phyloP scores from a whole-genome alignment of 208 protist genomes.

The Borovskyia barvae region DNA sequence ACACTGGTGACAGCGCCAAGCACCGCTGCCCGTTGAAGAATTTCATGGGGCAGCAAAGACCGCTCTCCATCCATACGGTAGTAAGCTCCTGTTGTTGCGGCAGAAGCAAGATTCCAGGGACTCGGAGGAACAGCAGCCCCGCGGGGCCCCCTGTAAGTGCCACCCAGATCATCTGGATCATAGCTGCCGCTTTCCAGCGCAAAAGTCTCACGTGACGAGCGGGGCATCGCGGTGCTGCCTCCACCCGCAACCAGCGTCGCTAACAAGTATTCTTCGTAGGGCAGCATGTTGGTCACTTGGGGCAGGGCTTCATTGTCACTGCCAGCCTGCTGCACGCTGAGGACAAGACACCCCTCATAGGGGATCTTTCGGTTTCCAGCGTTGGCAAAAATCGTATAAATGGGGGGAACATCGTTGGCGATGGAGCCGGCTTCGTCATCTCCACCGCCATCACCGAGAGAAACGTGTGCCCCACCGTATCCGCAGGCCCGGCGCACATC shows the following conservation, averaged over 20 bases:
- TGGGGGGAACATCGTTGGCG: conserved; percentile 14
- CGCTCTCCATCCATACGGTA: conserved; percentile 62
- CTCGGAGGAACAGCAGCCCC: conserved; percentile 5
- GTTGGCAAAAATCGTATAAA: conserved; percentile 56
- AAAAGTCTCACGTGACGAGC: neutral
- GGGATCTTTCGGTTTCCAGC: conserved; percentile 53
- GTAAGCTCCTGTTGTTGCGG: conserved; percentile 15
- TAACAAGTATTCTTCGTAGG: conserved; percentile 68
- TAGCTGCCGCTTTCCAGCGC: neutral
- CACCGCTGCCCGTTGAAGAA: conserved; percentile 49
- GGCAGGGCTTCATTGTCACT: conserved; percentile 17
- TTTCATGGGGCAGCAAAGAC: conserved; percentile 43
- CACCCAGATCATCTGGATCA: no score
- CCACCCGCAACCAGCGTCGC: conserved; percentile 40
- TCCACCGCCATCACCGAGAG: neutral
- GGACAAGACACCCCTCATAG: conserved; percentile 41
- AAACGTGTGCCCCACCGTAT: no score
- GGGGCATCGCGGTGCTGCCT: conserved; percentile 30
- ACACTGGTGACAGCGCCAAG: conserved; percentile 62
- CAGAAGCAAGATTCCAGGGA: conserved; percentile 9
- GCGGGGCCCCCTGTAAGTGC: neutral
- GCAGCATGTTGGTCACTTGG: conserved; percentile 35
- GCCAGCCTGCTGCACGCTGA: conserved; percentile 23
- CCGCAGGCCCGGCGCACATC: conserved; percentile 1
- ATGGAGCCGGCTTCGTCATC: neutral